phyloP scores from a whole-genome alignment of 768 basidiomycete genomes.

The Boletellus sp. region DNA sequence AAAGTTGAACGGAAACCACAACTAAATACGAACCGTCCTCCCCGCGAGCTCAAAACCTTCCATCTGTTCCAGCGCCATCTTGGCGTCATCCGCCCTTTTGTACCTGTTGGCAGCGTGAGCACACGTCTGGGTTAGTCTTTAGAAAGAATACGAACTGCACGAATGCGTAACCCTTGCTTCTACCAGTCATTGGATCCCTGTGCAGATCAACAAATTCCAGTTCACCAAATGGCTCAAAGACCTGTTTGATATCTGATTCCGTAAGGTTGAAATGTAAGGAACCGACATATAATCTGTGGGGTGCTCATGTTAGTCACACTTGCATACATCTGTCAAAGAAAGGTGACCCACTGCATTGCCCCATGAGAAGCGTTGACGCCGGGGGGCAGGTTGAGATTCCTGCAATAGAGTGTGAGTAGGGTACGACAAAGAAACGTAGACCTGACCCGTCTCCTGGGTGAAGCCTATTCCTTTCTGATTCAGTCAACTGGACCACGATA shows the following conservation, averaged over 20 bases:
- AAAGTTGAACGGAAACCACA: slow-evolving; percentile 11
- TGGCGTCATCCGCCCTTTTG: slow-evolving; percentile 87
- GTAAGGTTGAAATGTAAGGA: slow-evolving; percentile 96
- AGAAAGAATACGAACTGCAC: slow-evolving; percentile 68
- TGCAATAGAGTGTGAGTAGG: slow-evolving; percentile 26
- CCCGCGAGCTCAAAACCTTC: slow-evolving; percentile 98
- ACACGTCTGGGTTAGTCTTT: background rate
- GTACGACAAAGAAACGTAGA: slow-evolving; percentile 1
- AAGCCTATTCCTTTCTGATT: slow-evolving; percentile 89
- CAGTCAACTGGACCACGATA: slow-evolving; percentile 93
- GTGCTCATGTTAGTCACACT: slow-evolving; percentile 9
- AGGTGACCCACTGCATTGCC: slow-evolving; percentile 72
- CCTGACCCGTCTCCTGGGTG: slow-evolving; percentile 86
- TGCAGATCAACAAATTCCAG: slow-evolving; percentile 98
- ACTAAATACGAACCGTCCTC: slow-evolving; percentile 58
- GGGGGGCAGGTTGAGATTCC: slow-evolving; percentile 78
- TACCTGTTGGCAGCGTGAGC: slow-evolving; percentile 49
- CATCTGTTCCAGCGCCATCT: slow-evolving; percentile 98
- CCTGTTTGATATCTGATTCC: slow-evolving; percentile 96
- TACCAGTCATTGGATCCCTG: slow-evolving; percentile 88
- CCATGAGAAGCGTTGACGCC: slow-evolving; percentile 79
- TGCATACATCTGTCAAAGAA: slow-evolving; percentile 15
- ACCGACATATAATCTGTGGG: slow-evolving; percentile 85
- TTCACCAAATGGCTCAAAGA: slow-evolving; percentile 98
- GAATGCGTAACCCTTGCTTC: slow-evolving; percentile 97